These are phyloP conservation scores for Rutidosis leptorrhynchoides DNA, from an alignment of 129 eudicot genomes.

Conservation along the genomic window DNA sequence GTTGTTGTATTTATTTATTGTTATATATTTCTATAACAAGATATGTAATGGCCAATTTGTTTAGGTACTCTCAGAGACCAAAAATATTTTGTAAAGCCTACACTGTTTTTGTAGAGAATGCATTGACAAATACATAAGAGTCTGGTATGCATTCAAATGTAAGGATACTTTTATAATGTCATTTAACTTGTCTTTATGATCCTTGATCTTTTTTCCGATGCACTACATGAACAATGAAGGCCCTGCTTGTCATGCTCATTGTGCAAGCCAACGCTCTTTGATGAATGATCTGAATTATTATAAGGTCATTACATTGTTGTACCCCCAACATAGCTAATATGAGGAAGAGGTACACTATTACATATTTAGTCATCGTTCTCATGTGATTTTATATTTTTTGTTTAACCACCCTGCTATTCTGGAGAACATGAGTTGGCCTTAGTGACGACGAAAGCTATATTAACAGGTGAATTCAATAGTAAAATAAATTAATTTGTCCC, in stretches of 20 bases:
- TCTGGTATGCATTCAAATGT: slow-evolving; percentile 32
- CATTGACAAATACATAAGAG: slow-evolving; percentile 91
- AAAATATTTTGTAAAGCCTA: slow-evolving; percentile 94
- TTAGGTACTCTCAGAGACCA: slow-evolving; percentile 62
- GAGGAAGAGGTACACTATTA: slow-evolving; percentile 77
- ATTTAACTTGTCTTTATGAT: not conserved
- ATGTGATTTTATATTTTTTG: slow-evolving; percentile 2
- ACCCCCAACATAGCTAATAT: slow-evolving; percentile 82
- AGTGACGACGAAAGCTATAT: slow-evolving; percentile 78
- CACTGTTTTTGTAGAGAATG: slow-evolving; percentile 98
- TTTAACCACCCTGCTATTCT: not conserved
- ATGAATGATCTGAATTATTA: slow-evolving; percentile 94
- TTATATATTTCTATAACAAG: too few relatives aligned
- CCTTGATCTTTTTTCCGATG: not conserved
- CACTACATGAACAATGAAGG: slow-evolving; percentile 80
- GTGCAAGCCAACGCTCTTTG: slow-evolving; percentile 94
- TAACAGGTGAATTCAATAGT: slow-evolving; percentile 53
- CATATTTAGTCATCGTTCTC: not conserved
- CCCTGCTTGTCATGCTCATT: slow-evolving; percentile 95
- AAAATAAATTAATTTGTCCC: not conserved
- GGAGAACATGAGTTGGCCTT: slow-evolving; percentile 72
- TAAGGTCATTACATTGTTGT: slow-evolving; percentile 65
- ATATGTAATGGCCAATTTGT: slow-evolving; percentile 77
- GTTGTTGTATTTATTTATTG: too few relatives aligned
- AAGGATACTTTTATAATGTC: slow-evolving; percentile 5